A percentile compares a stretch with the other conserved stretches of the same genome.
phyloP scores from a whole-genome alignment of 345 rosid species.

The Lepidium africanum region DNA sequence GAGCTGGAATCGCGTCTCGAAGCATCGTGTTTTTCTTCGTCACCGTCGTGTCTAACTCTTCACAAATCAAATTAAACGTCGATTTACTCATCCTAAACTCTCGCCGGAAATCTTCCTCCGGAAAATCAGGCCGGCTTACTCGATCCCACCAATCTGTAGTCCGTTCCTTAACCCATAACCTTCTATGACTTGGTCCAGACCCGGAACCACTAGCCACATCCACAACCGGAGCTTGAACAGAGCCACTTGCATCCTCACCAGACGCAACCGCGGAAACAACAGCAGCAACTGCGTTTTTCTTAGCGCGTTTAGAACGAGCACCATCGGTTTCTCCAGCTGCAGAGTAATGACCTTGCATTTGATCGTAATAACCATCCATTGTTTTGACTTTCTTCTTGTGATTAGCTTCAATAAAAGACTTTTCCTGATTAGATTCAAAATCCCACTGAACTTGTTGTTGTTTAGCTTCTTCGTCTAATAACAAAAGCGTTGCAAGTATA shows the following conservation, averaged over 20 bases:
- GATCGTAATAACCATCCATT: constrained; percentile 35
- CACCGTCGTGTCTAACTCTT: constrained; percentile 57
- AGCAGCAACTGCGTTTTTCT: constrained; percentile 27
- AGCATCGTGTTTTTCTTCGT: constrained; percentile 87
- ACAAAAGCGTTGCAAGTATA: constrained; percentile 44
- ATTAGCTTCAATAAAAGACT: constrained; percentile 38
- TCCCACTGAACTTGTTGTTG: constrained; percentile 36
- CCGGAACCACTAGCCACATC: constrained; percentile 25
- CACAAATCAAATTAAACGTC: constrained; percentile 66
- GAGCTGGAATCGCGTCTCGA: constrained; percentile 86
- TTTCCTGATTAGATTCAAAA: constrained; percentile 34
- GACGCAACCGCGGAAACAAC: constrained; percentile 10
- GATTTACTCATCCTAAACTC: constrained; percentile 76
- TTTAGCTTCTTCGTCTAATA: constrained; percentile 59
- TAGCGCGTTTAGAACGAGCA: constrained; percentile 34
- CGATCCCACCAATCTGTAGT: constrained; percentile 87
- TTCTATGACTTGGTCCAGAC: constrained; percentile 33
- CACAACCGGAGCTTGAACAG: background rate
- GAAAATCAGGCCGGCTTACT: constrained; percentile 50
- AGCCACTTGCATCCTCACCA: background rate
- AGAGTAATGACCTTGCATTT: constrained; percentile 33
- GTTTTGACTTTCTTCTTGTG: constrained; percentile 27
- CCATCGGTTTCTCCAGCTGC: constrained; percentile 28
- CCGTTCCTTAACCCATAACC: constrained; percentile 85
- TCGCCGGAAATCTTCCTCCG: constrained; percentile 60